Conservation (phyloP, 73 alveolate genomes). For the Stentor coeruleus region DNA sequence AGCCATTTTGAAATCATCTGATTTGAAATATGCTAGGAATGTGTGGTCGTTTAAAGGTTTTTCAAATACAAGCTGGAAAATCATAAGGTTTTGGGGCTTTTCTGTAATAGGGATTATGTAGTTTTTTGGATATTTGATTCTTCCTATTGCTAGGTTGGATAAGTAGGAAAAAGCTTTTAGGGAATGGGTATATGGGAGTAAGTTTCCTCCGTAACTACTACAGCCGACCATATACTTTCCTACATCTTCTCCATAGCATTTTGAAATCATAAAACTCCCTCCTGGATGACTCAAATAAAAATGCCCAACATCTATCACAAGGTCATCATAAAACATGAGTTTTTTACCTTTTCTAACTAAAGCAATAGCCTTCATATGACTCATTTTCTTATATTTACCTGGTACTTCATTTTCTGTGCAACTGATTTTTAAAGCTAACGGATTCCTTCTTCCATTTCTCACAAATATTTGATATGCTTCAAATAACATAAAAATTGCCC, state of each 20-base stretch:
- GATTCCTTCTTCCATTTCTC: not conserved
- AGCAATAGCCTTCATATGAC: not conserved
- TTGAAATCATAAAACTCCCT: conserved; percentile 7
- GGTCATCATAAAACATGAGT: conserved; percentile 10
- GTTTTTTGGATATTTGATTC: not conserved
- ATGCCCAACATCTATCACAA: not conserved
- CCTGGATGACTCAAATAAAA: conserved; percentile 1
- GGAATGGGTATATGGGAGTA: not conserved
- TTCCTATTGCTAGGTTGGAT: not conserved
- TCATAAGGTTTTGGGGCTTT: not conserved
- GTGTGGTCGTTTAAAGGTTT: not conserved
- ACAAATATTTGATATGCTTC: not conserved
- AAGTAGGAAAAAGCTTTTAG: not conserved
- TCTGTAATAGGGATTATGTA: not conserved
- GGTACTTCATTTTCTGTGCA: no score
- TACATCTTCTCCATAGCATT: conserved; percentile 17
- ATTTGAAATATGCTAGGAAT: no score
- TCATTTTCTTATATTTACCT: not conserved
- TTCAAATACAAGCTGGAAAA: no score
- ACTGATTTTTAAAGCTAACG: no score
- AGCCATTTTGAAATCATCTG: not conserved
- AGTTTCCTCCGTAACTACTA: not conserved
- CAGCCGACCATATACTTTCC: conserved; percentile 16
- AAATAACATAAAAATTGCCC: not conserved
- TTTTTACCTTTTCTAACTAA: not conserved